These are phyloP conservation scores for Penicillium ochrochloron DNA, from an alignment of 495 filamentous ascomycete genomes.

Conservation along the genomic window DNA sequence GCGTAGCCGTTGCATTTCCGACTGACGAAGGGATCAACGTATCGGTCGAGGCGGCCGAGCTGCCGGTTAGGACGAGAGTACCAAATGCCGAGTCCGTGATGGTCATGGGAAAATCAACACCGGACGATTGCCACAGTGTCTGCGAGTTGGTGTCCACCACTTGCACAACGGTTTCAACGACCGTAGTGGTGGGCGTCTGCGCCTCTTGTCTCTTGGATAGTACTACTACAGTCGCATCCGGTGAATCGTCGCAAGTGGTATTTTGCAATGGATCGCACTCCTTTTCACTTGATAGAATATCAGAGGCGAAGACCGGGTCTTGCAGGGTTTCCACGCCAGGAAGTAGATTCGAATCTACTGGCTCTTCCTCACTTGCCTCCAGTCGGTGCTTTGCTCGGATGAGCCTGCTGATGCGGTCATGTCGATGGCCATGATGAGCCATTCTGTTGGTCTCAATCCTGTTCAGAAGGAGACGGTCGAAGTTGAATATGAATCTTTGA, in stretches of 20 bases:
- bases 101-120: constrained; percentile 26
- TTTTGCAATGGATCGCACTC: constrained; percentile 22
- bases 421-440: constrained; percentile 32
- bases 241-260: constrained; percentile 14
- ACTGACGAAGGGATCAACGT: constrained; percentile 2
- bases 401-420: constrained; percentile 26
- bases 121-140: constrained; percentile 23
- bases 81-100: constrained; percentile 21
- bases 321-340: not conserved
- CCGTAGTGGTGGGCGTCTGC: constrained; percentile 9
- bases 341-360: constrained; percentile 9
- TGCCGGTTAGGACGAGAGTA: constrained; percentile 18
- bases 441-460: constrained; percentile 10
- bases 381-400: constrained; percentile 24
- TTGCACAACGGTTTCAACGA: constrained; percentile 27
- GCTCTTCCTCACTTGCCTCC: constrained; percentile 14
- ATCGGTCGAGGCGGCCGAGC: constrained; percentile 4
- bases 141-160: constrained; percentile 30
- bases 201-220: constrained; percentile 28
- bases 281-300: constrained; percentile 9
- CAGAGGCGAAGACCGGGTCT: constrained; percentile 9
- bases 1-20: constrained; percentile 6
- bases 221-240: not conserved
- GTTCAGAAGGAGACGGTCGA: not conserved
- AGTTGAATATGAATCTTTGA: constrained; percentile 4